Evolutionary conservation across 116 monocot genomes (phyloP), one percentile per base, ranked within the genome.

Genomic region (Dioscorea cayenensis): DNA sequence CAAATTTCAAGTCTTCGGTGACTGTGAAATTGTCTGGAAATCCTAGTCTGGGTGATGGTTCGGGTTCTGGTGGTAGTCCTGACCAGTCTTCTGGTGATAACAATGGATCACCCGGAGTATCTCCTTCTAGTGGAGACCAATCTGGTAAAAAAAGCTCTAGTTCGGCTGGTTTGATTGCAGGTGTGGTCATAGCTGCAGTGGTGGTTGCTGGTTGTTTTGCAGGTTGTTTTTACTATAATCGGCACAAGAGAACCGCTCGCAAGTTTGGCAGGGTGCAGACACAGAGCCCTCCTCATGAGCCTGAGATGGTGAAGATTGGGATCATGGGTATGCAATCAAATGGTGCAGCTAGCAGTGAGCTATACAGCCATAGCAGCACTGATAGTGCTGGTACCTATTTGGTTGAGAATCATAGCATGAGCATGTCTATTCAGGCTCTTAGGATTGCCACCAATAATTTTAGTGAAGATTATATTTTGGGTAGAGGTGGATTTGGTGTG

Each of bases 401-500:
- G 71, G 27, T 77, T 36, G 77, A 72, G 37, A 19, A 23, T 19
- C 64, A 77, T 7, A 59, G 49, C 28, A 29, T 69, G 28, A 22
- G 16, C 11, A 72, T 77, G 18, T 66, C 77, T 10, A 66, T 77
- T 14, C 71, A 77, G 65, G 71, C 64, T 12, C 71, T 77, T 27
- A 61, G 35, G 64, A 63, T 8, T 20, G 77, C 77, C 7, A 77
- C 77, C 8, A 38, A 69, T 28, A 69, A 71, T 36, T 77, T 77
- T 51, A 72, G 66, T 59, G 77, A 65, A 51, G 71, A 32, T 28
- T 60, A 81, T 63, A 64, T 76, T n/a, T 28, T 81, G 20, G 81
- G 81, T n/a, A 59, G 67, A 17, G 81, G 81, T 32, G 81, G 81
- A 20, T 81, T 81, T 63, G 81, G 81, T 49, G 76, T 76, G 14